phyloP scores from a whole-genome alignment of 805 yeast genomes.

The Metschnikowia arizonensis region DNA sequence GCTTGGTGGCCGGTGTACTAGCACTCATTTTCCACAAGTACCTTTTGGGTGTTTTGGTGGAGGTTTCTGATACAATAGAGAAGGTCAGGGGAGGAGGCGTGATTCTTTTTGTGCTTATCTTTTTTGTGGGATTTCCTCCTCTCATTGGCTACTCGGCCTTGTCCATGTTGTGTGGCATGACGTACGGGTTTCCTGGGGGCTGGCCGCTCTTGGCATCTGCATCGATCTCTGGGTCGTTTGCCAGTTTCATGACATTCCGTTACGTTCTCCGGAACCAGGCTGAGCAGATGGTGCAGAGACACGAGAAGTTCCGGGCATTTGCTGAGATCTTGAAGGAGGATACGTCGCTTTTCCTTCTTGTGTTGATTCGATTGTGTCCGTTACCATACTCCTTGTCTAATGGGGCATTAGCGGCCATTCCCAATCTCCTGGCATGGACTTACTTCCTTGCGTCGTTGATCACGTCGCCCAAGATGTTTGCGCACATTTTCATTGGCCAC shows the following conservation, averaged over 20 bases:
- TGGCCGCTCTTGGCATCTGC: constrained; percentile 73
- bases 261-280: constrained; percentile 57
- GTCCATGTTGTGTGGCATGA: constrained; percentile 68
- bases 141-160: constrained; percentile 74
- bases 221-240: constrained; percentile 67
- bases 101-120: constrained; percentile 49
- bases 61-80: constrained; percentile 44
- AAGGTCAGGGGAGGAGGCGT: constrained; percentile 38
- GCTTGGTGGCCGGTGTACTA: constrained; percentile 15
- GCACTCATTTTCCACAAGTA: constrained; percentile 33
- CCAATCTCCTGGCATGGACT: constrained; percentile 58
- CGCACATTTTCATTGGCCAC: constrained; percentile 74
- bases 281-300: constrained; percentile 51
- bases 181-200: constrained; percentile 75
- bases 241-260: constrained; percentile 68
- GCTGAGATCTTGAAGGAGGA: constrained; percentile 69
- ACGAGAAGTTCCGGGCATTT: constrained; percentile 68
- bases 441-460: constrained; percentile 68
- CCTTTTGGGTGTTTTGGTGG: constrained; percentile 36
- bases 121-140: constrained; percentile 85
- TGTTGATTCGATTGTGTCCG: constrained; percentile 81
- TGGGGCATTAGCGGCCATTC: constrained; percentile 88
- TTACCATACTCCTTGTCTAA: constrained; percentile 89
- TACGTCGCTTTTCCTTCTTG: constrained; percentile 57
- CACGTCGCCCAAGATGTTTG: constrained; percentile 77